Evolutionary conservation across 2,329 filamentous ascomycete species (phyloP).

Genomic region (Arachnopeziza araneosa): DNA sequence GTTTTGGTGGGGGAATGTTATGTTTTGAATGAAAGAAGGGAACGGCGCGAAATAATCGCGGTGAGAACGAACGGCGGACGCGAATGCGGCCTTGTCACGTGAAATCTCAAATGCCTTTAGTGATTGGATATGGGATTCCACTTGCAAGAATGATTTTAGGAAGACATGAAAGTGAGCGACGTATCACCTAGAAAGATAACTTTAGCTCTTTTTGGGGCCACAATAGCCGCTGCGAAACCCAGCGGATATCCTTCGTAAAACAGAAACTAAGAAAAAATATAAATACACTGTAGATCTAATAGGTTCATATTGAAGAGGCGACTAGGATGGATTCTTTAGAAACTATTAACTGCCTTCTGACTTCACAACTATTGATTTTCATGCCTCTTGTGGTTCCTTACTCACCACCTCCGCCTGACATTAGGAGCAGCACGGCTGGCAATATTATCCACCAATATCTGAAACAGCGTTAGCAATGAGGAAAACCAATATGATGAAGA

Average conservation of each 20-base stretch:
- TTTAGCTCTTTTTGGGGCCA: not conserved
- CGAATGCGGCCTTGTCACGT: not conserved
- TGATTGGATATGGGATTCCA: not conserved
- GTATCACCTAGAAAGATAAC: not conserved
- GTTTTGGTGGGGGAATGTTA: not conserved
- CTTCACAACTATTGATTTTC: not conserved
- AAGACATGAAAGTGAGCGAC: not conserved
- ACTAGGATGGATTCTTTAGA: not conserved
- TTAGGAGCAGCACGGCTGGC: constrained; percentile 46
- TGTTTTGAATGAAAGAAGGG: not conserved
- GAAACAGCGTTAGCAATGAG: not conserved
- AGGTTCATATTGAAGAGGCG: not conserved
- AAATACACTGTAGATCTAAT: not conserved
- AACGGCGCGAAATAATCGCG: not conserved
- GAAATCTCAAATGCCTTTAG: not conserved
- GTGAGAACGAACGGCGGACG: not conserved
- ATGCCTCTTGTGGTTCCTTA: constrained; percentile 33
- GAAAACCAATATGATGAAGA: not conserved
- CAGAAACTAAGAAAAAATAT: not conserved
- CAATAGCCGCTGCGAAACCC: not conserved
- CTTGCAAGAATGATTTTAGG: not conserved
- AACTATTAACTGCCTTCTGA: too few relatives aligned
- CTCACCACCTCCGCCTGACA: constrained; percentile 45
- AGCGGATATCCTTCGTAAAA: not conserved
- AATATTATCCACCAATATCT: constrained; percentile 60